These are phyloP conservation scores for Tricholoma flavovirens DNA, from an alignment of 768 basidiomycete genomes.

Conservation along the genomic window DNA sequence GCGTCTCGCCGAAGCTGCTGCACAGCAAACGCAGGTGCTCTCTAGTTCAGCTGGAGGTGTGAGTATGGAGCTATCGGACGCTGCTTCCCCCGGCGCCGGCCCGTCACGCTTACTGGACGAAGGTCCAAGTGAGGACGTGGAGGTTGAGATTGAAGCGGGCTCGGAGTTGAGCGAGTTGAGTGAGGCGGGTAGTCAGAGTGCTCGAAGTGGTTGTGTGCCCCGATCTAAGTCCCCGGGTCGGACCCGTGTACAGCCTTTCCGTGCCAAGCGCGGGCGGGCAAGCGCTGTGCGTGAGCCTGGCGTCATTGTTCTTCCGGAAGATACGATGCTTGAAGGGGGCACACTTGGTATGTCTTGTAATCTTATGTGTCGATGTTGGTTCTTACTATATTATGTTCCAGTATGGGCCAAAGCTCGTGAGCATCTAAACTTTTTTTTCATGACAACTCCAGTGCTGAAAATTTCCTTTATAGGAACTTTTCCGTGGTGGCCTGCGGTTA, in stretches of 20 bases:
- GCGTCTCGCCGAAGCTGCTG: constrained; percentile 14
- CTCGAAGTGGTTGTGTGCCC: background rate
- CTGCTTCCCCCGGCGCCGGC: background rate
- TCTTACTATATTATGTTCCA: constrained; percentile 21
- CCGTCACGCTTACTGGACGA: background rate
- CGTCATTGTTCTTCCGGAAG: constrained; percentile 27
- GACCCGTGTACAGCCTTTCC: background rate
- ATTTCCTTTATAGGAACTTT: constrained; percentile 45
- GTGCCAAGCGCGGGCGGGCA: background rate
- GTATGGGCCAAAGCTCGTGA: constrained; percentile 83
- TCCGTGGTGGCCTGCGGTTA: constrained; percentile 87
- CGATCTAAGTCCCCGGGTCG: background rate
- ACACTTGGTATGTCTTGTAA: constrained; percentile 52
- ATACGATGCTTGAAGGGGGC: constrained; percentile 41
- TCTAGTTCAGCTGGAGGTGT: background rate
- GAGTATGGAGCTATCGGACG: background rate
- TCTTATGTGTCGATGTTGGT: background rate
- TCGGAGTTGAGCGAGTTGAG: constrained; percentile 44
- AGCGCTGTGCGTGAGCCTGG: constrained; percentile 21
- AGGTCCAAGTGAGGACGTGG: constrained; percentile 1
- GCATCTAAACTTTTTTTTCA: constrained; percentile 17
- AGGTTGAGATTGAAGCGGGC: constrained; percentile 20
- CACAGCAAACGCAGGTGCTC: background rate
- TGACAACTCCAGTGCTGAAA: background rate
- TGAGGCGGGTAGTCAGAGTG: constrained; percentile 28